Conservation (phyloP, 768 basidiomycete species). For the Tricholoma matsutake region DNA sequence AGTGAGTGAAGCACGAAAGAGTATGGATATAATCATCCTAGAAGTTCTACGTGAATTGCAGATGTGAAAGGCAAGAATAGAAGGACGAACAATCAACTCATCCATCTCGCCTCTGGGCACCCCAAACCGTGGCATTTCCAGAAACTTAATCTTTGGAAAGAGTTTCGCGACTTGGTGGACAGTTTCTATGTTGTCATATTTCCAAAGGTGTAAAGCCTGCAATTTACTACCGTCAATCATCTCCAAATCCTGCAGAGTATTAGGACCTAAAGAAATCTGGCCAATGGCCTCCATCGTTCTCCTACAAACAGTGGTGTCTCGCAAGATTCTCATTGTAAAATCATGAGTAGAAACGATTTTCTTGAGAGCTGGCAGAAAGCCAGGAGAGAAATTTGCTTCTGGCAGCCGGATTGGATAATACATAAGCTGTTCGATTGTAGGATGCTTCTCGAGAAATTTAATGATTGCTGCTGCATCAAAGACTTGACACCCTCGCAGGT, state of each 20-base stretch:
- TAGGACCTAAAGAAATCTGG: neutral
- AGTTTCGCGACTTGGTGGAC: neutral
- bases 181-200: neutral
- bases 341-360: neutral
- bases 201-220: neutral
- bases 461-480: neutral
- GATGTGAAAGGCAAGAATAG: too few relatives aligned
- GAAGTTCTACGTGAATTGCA: too few relatives aligned
- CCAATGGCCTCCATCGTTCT: neutral
- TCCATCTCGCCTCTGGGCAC: too few relatives aligned
- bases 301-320: neutral
- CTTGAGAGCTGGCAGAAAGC: neutral
- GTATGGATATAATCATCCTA: too few relatives aligned
- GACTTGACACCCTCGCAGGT: neutral
- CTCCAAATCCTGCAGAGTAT: neutral
- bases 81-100: too few relatives aligned
- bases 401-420: neutral
- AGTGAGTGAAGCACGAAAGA: neutral
- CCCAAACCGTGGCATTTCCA: neutral
- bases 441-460: neutral
- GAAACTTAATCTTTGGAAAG: neutral
- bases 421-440: neutral
- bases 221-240: neutral
- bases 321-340: neutral
- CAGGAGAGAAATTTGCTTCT: neutral